These are phyloP conservation scores for Heliamphora exappendiculata DNA, from an alignment of 148 eudicot genomes.

Conservation along the genomic window DNA sequence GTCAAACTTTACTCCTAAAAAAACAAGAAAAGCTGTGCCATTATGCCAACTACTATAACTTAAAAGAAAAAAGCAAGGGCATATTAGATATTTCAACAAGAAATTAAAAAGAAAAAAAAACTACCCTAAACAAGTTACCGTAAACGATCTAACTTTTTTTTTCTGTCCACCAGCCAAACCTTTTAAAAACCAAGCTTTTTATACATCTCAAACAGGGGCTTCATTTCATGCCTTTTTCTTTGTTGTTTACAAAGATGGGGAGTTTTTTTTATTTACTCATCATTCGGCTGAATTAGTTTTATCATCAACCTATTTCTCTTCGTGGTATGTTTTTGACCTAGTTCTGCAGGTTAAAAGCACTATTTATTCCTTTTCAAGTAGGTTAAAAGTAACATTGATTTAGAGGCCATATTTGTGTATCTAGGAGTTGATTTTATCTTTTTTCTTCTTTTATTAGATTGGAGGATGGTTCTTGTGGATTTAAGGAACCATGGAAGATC, in stretches of 20 bases:
- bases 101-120: no score
- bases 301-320: background rate
- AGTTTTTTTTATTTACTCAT: background rate
- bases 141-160: no score
- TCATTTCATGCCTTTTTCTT: background rate
- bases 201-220: background rate
- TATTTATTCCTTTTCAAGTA: background rate
- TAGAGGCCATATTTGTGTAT: background rate
- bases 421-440: background rate
- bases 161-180: no score
- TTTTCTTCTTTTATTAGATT: conserved; percentile 37
- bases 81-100: no score
- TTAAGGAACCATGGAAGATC: conserved; percentile 89
- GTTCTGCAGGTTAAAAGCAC: background rate
- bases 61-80: no score
- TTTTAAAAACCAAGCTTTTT: no score
- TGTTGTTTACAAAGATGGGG: background rate
- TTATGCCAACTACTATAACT: no score
- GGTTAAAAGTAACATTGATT: background rate
- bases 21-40: no score
- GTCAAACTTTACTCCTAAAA: no score
- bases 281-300: background rate
- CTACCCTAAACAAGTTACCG: no score
- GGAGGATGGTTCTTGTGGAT: conserved; percentile 85
- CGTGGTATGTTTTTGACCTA: background rate